Percentiles rank a stretch among this genome's conserved stretches.
Evolutionary conservation across 2,329 filamentous ascomycete genomes (phyloP).

Genomic region (Taxawa tesnikishii): DNA sequence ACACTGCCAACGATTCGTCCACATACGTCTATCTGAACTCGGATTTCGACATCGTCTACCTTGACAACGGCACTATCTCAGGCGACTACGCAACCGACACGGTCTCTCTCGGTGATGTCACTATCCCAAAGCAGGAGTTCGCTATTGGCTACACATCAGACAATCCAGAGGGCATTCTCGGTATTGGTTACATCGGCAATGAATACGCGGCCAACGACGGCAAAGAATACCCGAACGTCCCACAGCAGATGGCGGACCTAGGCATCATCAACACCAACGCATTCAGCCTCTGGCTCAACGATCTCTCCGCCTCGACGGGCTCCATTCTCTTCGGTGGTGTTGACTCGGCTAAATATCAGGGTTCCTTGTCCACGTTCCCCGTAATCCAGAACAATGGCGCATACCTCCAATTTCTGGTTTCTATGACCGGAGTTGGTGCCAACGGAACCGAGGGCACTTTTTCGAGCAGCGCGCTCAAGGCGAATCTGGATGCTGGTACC

Average conservation of each 20-base stretch:
- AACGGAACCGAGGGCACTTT: no score
- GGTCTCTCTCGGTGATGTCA: background rate
- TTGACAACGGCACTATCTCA: background rate
- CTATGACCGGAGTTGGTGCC: no score
- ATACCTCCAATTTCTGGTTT: no score
- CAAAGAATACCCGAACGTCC: slow-evolving; percentile 54
- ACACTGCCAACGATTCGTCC: background rate
- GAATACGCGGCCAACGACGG: background rate
- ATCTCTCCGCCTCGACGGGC: slow-evolving; percentile 52
- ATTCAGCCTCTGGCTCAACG: slow-evolving; percentile 67
- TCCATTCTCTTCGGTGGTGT: slow-evolving; percentile 66
- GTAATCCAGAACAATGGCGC: no score
- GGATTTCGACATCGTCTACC: background rate
- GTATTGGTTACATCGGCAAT: background rate
- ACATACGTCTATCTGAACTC: background rate
- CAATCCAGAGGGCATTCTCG: no score
- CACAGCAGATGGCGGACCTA: slow-evolving; percentile 48
- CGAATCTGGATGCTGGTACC: slow-evolving; percentile 64
- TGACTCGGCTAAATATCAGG: slow-evolving; percentile 52
- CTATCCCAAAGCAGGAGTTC: background rate
- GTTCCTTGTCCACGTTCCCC: slow-evolving; percentile 53
- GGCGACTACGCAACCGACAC: background rate
- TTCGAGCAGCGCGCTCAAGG: no score
- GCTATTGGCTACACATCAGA: no score
- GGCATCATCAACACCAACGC: slow-evolving; percentile 53